Conservation (phyloP, 768 basidiomycete genomes). For the Kockovaella imperatae region DNA sequence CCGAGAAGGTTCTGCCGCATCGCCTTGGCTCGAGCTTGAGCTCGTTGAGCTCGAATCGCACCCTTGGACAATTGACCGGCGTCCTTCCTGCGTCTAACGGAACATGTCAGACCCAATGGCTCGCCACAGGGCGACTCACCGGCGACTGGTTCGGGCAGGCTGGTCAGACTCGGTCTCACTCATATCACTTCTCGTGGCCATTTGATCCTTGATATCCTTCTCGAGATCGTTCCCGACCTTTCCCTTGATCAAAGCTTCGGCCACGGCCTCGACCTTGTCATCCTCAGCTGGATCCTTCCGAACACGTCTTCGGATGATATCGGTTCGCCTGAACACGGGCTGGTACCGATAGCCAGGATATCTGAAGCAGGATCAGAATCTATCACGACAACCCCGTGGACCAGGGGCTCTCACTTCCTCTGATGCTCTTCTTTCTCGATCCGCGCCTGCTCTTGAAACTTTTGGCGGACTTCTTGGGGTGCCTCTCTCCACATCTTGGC, state of each 20-base stretch:
- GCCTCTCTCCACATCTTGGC: slow-evolving; percentile 45
- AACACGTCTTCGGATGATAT: slow-evolving; percentile 42
- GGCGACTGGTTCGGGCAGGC: slow-evolving; percentile 13
- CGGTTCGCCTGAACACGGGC: slow-evolving; percentile 39
- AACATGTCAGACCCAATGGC: background rate
- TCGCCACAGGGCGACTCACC: slow-evolving; percentile 13
- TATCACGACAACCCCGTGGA: background rate
- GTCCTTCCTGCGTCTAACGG: slow-evolving; percentile 31
- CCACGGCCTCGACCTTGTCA: slow-evolving; percentile 45
- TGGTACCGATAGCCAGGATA: slow-evolving; percentile 45
- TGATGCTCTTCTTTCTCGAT: slow-evolving; percentile 46
- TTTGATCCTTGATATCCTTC: slow-evolving; percentile 38
- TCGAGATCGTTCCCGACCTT: slow-evolving; percentile 38
- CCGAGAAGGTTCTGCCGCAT: slow-evolving; percentile 42
- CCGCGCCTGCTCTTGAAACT: slow-evolving; percentile 39
- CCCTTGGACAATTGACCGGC: slow-evolving; percentile 43
- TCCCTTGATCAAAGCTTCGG: slow-evolving; percentile 41
- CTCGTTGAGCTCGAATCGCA: slow-evolving; percentile 38
- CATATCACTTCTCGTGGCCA: slow-evolving; percentile 19
- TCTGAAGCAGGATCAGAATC: slow-evolving; percentile 10
- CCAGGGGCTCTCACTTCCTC: slow-evolving; percentile 15
- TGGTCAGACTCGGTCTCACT: slow-evolving; percentile 17
- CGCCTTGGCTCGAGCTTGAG: slow-evolving; percentile 34
- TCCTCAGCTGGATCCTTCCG: slow-evolving; percentile 43
- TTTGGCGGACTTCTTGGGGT: slow-evolving; percentile 37